Evolutionary conservation across 176 grass and related monocot species (phyloP).

Genomic region (Eragrostis curvula): DNA sequence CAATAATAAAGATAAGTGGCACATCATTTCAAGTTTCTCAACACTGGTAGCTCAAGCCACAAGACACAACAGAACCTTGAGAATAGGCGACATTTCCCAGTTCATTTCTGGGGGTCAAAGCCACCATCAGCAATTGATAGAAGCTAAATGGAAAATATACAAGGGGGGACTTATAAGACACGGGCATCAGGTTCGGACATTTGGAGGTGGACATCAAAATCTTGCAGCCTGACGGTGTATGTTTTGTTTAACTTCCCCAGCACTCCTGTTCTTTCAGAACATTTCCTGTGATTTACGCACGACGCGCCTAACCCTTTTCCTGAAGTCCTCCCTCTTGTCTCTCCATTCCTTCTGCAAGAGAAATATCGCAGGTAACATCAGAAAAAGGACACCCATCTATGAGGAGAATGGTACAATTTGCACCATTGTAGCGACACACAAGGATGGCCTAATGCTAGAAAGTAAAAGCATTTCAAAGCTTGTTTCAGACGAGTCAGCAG

Average conservation of each 20-base stretch:
- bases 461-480: background rate
- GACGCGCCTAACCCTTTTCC: constrained; percentile 76
- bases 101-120: constrained; percentile 33
- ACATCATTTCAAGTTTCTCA: constrained; percentile 34
- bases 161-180: constrained; percentile 27
- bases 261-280: constrained; percentile 55
- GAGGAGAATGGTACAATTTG: background rate
- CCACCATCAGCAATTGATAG: constrained; percentile 12
- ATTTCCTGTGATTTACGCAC: constrained; percentile 92
- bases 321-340: constrained; percentile 87
- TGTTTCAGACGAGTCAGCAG: background rate
- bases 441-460: background rate
- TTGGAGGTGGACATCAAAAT: constrained; percentile 37
- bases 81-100: constrained; percentile 18
- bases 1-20: constrained; percentile 25
- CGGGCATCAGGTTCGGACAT: constrained; percentile 29
- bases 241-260: constrained; percentile 41
- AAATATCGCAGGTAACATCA: constrained; percentile 2
- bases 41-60: constrained; percentile 41
- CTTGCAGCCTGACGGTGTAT: constrained; percentile 26
- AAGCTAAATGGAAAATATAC: constrained; percentile 45
- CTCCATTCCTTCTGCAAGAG: constrained; percentile 93
- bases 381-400: background rate
- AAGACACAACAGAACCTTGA: constrained; percentile 30
- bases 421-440: background rate